A percentile compares a stretch with the other conserved stretches of the same genome.
Conservation (phyloP, 2,329 filamentous ascomycete species). For the Epichloe aotearoae region DNA sequence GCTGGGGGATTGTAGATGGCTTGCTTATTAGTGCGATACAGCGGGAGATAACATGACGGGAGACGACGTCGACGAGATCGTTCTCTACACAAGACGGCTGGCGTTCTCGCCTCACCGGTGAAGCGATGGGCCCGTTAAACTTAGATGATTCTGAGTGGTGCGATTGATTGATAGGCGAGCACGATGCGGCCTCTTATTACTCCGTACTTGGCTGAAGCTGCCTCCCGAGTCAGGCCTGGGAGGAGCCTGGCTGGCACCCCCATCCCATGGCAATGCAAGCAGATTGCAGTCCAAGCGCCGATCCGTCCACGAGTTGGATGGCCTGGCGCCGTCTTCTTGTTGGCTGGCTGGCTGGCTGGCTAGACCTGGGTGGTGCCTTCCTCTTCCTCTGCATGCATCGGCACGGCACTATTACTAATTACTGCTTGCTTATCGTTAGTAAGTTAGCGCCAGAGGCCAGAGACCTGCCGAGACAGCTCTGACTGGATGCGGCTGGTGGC, state of each 20-base stretch:
- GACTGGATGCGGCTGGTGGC: not conserved
- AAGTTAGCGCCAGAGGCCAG: not conserved
- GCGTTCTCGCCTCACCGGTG: not conserved
- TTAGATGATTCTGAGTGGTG: not conserved
- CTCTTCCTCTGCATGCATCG: conserved; percentile 1
- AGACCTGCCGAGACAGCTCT: not conserved
- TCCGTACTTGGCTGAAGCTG: too few species aligned
- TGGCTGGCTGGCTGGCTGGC: too few species aligned
- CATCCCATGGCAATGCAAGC: too few species aligned
- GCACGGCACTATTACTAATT: not conserved
- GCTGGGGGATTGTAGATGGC: not conserved
- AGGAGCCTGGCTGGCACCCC: too few species aligned
- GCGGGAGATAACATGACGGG: not conserved
- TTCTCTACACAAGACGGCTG: not conserved
- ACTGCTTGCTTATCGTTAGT: not conserved
- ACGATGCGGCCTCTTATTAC: not conserved
- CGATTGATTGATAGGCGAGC: not conserved
- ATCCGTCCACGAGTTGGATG: not conserved
- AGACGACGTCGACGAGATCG: not conserved
- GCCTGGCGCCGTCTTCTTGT: not conserved
- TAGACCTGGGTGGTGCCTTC: not conserved
- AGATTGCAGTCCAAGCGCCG: not conserved
- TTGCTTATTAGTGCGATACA: not conserved
- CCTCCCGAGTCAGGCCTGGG: too few species aligned
- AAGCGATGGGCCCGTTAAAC: not conserved